phyloP scores from a whole-genome alignment of 2,329 filamentous ascomycete species.

The Escovopsis sp. region DNA sequence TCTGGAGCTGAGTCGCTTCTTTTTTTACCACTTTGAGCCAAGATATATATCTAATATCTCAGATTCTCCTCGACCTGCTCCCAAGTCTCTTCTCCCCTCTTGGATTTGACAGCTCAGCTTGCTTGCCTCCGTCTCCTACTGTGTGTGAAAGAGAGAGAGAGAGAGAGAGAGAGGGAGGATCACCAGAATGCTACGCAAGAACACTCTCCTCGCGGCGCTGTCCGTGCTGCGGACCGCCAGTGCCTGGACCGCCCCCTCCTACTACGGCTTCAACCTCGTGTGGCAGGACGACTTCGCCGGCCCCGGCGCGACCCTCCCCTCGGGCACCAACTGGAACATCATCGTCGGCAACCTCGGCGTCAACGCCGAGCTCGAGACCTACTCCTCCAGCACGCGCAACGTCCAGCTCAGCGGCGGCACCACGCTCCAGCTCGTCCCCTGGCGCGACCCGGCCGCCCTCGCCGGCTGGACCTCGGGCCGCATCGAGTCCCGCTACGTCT shows the following conservation, averaged over 20 bases:
- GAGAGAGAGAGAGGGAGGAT: background rate
- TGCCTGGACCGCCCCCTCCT: slow-evolving; percentile 24
- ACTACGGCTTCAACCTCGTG: slow-evolving; percentile 22
- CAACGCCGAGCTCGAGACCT: slow-evolving; percentile 39
- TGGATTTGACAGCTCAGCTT: background rate
- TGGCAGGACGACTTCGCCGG: slow-evolving; percentile 33
- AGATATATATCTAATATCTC: background rate
- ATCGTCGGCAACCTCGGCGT: slow-evolving; percentile 25
- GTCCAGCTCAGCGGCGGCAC: slow-evolving; percentile 34
- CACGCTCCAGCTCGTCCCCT: slow-evolving; percentile 37
- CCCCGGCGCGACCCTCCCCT: slow-evolving; percentile 17
- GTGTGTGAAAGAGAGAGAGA: too few species aligned
- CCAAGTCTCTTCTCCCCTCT: background rate
- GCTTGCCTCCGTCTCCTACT: background rate
- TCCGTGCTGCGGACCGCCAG: slow-evolving; percentile 17
- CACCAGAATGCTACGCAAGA: slow-evolving; percentile 3
- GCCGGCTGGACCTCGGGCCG: slow-evolving; percentile 39
- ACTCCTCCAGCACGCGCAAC: slow-evolving; percentile 31
- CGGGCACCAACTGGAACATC: slow-evolving; percentile 26
- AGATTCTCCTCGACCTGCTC: slow-evolving; percentile 1
- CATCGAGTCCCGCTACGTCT: slow-evolving; percentile 33
- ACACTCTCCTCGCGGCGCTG: slow-evolving; percentile 11
- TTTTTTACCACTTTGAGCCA: background rate
- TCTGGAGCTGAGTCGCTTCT: slow-evolving; percentile 5
- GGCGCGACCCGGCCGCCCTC: slow-evolving; percentile 19